A percentile compares a stretch with the other conserved stretches of the same genome.
These are phyloP conservation scores for Lactarius quietus DNA, from an alignment of 768 basidiomycete genomes.

Conservation along the genomic window DNA sequence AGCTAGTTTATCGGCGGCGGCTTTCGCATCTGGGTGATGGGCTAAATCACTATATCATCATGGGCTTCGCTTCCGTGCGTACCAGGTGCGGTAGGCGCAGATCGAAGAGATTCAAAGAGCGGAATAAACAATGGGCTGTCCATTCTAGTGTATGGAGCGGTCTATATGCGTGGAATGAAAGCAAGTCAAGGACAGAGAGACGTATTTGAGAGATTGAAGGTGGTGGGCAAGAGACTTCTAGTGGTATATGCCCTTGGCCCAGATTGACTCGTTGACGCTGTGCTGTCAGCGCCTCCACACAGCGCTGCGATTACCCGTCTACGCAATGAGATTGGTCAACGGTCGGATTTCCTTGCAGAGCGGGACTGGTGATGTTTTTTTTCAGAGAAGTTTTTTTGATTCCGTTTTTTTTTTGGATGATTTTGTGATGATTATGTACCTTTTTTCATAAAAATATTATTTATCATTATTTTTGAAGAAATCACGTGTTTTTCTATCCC, in stretches of 20 bases:
- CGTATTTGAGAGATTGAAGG: conserved; percentile 8
- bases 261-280: conserved; percentile 13
- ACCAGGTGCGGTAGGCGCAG: conserved; percentile 40
- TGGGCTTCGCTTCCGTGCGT: conserved; percentile 17
- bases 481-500: neutral
- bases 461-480: neutral
- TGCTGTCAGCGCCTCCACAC: conserved; percentile 15
- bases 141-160: conserved; percentile 47
- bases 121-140: conserved; percentile 43
- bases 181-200: conserved; percentile 9
- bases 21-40: conserved; percentile 63
- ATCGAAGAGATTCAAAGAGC: conserved; percentile 40
- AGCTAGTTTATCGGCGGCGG: conserved; percentile 75
- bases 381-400: no score
- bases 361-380: neutral
- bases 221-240: conserved; percentile 7
- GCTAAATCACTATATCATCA: neutral
- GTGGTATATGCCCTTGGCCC: conserved; percentile 18
- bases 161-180: conserved; percentile 43
- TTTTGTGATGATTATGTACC: no score
- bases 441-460: neutral
- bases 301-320: neutral
- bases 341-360: neutral
- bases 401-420: no score
- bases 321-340: neutral